A percentile compares a stretch with the other conserved stretches of the same genome.
phyloP scores from a whole-genome alignment of 768 basidiomycete genomes.

The Atractiella rhizophila region DNA sequence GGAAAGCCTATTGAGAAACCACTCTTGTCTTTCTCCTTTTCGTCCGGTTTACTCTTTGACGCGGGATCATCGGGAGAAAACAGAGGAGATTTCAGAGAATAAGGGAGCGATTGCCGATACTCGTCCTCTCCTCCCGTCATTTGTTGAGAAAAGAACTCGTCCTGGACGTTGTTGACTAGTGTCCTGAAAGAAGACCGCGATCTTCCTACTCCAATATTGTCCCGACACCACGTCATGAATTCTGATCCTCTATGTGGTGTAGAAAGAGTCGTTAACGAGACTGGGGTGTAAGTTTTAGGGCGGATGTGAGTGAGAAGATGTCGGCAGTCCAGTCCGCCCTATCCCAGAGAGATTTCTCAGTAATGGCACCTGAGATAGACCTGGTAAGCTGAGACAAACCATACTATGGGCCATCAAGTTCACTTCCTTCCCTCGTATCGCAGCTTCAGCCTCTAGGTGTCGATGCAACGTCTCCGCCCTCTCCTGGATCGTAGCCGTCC shows the following conservation, averaged over 20 bases:
- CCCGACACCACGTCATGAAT: slow-evolving; percentile 94
- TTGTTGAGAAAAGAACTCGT: neutral
- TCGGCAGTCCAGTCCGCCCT: slow-evolving; percentile 77
- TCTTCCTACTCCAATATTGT: slow-evolving; percentile 67
- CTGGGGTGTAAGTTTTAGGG: slow-evolving; percentile 55
- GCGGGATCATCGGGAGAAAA: slow-evolving; percentile 3
- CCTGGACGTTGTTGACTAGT: slow-evolving; percentile 9
- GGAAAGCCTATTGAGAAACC: neutral
- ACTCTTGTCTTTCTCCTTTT: neutral
- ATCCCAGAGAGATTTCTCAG: neutral
- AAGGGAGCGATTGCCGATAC: neutral
- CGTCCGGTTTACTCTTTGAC: slow-evolving; percentile 18
- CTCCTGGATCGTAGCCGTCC: slow-evolving; percentile 72
- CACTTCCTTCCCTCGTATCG: slow-evolving; percentile 38
- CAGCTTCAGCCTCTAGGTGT: slow-evolving; percentile 38
- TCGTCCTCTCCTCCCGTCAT: neutral
- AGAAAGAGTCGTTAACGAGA: slow-evolving; percentile 64
- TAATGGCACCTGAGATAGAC: neutral
- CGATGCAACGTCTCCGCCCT: slow-evolving; percentile 51
- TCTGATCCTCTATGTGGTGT: slow-evolving; percentile 91
- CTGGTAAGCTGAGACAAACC: slow-evolving; percentile 21
- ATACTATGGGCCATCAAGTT: slow-evolving; percentile 94
- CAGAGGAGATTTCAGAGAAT: too few relatives aligned
- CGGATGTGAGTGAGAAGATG: slow-evolving; percentile 67
- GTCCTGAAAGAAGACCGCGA: slow-evolving; percentile 10